phyloP scores from a whole-genome alignment of 2,329 filamentous ascomycete genomes.

The Cladosporium sp. region DNA sequence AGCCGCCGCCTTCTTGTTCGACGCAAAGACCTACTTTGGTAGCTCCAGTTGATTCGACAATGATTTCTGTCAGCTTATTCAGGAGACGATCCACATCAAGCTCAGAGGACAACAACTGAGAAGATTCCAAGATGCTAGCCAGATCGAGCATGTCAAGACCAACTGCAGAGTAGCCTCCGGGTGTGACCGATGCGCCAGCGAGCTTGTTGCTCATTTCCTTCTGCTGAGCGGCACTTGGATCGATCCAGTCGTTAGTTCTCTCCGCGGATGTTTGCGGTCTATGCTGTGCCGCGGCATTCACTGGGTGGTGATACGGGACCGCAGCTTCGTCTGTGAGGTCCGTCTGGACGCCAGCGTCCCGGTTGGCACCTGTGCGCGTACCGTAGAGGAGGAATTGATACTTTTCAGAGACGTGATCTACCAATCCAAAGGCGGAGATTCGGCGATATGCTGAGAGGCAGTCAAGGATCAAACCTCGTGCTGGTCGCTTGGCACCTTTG shows the following conservation, averaged over 20 bases:
- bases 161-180: constrained; percentile 61
- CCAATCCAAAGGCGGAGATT: constrained; percentile 65
- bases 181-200: constrained; percentile 29
- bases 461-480: constrained; percentile 64
- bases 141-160: constrained; percentile 77
- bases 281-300: constrained; percentile 31
- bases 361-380: constrained; percentile 55
- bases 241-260: constrained; percentile 46
- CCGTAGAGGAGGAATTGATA: constrained; percentile 65
- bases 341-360: constrained; percentile 60
- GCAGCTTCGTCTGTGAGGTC: constrained; percentile 4
- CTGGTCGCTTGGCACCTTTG: constrained; percentile 61
- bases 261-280: constrained; percentile 39
- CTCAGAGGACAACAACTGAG: constrained; percentile 75
- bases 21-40: constrained; percentile 71
- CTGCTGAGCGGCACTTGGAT: constrained; percentile 36
- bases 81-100: constrained; percentile 70
- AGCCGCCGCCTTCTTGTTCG: constrained; percentile 61
- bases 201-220: constrained; percentile 17
- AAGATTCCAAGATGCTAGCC: constrained; percentile 72
- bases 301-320: neutral
- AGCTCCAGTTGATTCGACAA: constrained; percentile 72
- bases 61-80: constrained; percentile 77
- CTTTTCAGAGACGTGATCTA: constrained; percentile 62
- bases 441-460: constrained; percentile 65